phyloP scores from a whole-genome alignment of 805 yeast genomes.

The Saturnispora sekii region DNA sequence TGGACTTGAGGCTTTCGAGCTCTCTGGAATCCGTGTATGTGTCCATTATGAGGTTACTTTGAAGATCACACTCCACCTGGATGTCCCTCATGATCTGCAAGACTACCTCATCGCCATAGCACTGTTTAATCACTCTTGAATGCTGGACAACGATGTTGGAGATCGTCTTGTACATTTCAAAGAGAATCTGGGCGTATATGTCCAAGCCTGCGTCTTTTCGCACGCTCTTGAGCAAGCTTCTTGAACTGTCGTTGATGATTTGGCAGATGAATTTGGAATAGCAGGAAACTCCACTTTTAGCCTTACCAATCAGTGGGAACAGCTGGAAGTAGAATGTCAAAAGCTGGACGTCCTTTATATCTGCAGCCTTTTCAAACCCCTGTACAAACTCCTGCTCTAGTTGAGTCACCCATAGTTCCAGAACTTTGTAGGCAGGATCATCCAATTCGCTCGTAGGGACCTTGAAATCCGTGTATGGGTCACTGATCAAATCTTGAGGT shows the following conservation, averaged over 20 bases:
- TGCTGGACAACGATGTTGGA: slow-evolving; percentile 83
- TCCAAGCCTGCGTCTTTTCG: slow-evolving; percentile 34
- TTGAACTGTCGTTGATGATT: slow-evolving; percentile 70
- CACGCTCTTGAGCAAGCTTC: slow-evolving; percentile 47
- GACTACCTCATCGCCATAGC: slow-evolving; percentile 62
- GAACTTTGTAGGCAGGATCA: slow-evolving; percentile 53
- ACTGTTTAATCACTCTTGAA: slow-evolving; percentile 61
- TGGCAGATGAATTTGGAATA: slow-evolving; percentile 83
- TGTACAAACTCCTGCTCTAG: slow-evolving; percentile 47
- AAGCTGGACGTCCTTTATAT: slow-evolving; percentile 50
- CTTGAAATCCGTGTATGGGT: slow-evolving; percentile 65
- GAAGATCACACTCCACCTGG: slow-evolving; percentile 87
- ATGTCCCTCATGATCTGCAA: slow-evolving; percentile 58
- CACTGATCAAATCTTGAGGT: slow-evolving; percentile 43
- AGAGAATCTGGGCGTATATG: slow-evolving; percentile 48
- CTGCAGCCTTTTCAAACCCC: slow-evolving; percentile 66
- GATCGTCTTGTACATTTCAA: slow-evolving; percentile 71
- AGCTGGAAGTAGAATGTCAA: slow-evolving; percentile 74
- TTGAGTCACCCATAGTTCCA: slow-evolving; percentile 49
- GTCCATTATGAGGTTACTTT: slow-evolving; percentile 79
- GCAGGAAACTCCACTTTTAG: slow-evolving; percentile 60
- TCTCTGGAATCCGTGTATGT: slow-evolving; percentile 70
- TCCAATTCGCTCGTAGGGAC: slow-evolving; percentile 86
- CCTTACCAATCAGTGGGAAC: slow-evolving; percentile 77
- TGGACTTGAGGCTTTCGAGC: slow-evolving; percentile 44